Base-by-base conservation (phyloP, 495 filamentous ascomycete genomes). In the Neurospora africana region DNA sequence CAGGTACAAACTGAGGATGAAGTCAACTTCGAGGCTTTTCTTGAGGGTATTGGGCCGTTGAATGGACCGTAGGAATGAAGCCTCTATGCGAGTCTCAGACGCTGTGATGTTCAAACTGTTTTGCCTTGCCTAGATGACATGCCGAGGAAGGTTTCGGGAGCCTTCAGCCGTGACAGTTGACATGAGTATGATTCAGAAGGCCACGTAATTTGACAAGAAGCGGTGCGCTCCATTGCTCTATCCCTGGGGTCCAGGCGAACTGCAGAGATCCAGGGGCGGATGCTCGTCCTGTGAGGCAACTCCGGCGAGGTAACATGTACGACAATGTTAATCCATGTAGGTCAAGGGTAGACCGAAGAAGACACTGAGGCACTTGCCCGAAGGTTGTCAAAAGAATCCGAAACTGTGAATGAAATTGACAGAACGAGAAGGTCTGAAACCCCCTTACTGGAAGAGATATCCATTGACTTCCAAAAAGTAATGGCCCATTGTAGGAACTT, bases 271-370 rank as follows among this genome's bases (percentile, higher is more conserved):
- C 39, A 53, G 39, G 70, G 73, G 41, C 53, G 73, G 70, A 68
- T 72, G 73, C 75, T 68, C 70, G 67, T 33, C 23, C 23, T 61
- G 72, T 53, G 71, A 69, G 71, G 61, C 70, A 39, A 58, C 71
- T 65, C 71, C 69, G 27, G 27, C 53, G 39, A 72, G 38, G 73
- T 44, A 40, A 33, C 73, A 70, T 75, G 74, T 69, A 77, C 70
- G 72, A 69, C 73, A 37, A 69, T 53, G 68, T 71, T 68, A 72
- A 69, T 69, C 73, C 72, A 79, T 76, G 75, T 78, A 78, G 73
- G 74, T 75, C 74, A 76, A 78, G 69, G 44, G 43, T 68, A 71
- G 19, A 19, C 6, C 15, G 27, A 65, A 65, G 27, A 65, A 19
- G 27, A 35, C 27, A 65, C 9, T 17, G 53, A 65, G 53, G 27